Conservation (phyloP, 768 basidiomycete genomes). For the Russula earlei region DNA sequence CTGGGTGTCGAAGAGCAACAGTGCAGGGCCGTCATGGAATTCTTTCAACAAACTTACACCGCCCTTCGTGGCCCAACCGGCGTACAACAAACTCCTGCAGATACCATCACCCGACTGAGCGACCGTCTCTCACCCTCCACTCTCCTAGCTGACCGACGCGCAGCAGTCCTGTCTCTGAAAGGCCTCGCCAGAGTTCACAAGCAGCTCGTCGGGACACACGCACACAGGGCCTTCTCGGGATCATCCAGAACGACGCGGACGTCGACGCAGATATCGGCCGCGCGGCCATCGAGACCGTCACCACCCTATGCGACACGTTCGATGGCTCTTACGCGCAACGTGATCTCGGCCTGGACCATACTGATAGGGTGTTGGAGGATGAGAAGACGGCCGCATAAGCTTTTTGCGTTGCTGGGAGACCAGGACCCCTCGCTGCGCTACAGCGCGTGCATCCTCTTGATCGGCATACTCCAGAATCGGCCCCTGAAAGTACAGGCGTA, state of each 20-base stretch:
- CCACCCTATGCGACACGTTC: slow-evolving; percentile 74
- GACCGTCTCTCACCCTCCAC: slow-evolving; percentile 87
- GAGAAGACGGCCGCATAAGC: slow-evolving; percentile 62
- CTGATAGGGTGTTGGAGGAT: slow-evolving; percentile 65
- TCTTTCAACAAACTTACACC: slow-evolving; percentile 76
- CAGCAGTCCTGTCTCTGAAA: slow-evolving; percentile 89
- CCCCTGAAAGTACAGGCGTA: slow-evolving; percentile 79
- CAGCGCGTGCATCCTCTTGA: slow-evolving; percentile 73
- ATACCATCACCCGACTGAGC: slow-evolving; percentile 81
- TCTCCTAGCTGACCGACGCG: slow-evolving; percentile 82
- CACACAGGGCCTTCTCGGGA: slow-evolving; percentile 65
- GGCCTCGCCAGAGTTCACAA: slow-evolving; percentile 89
- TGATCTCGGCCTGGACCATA: slow-evolving; percentile 76
- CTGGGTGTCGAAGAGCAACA: not conserved
- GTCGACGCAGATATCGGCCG: slow-evolving; percentile 89
- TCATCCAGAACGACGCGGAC: slow-evolving; percentile 79
- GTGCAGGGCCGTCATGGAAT: slow-evolving; percentile 47
- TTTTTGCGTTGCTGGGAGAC: slow-evolving; percentile 70
- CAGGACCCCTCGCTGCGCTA: slow-evolving; percentile 79
- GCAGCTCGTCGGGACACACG: slow-evolving; percentile 72
- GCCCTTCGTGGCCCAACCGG: slow-evolving; percentile 79
- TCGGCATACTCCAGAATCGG: slow-evolving; percentile 72
- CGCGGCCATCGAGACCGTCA: slow-evolving; percentile 84
- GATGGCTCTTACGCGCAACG: slow-evolving; percentile 38
- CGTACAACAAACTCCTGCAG: slow-evolving; percentile 70